These are phyloP conservation scores for Schizochytrium sp. DNA, from an alignment of 108 stramenopile species.

Conservation along the genomic window DNA sequence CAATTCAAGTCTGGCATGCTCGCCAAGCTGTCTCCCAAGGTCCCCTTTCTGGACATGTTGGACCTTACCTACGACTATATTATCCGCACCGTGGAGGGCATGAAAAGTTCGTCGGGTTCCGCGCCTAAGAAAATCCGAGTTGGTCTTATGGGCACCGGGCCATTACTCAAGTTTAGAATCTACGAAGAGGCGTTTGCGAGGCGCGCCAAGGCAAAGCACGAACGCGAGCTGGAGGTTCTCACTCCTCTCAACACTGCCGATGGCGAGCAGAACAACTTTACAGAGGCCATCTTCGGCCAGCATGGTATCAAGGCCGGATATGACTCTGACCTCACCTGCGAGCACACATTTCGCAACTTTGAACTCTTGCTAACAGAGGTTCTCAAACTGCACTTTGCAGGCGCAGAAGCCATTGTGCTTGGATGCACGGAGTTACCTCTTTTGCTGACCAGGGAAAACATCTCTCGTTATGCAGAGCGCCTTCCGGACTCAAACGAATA, in stretches of 20 bases:
- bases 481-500: not conserved
- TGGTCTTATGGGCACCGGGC: constrained; percentile 1
- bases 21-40: not conserved
- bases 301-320: not conserved
- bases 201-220: not conserved
- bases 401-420: not conserved
- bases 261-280: constrained; percentile 2
- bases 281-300: not conserved
- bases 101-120: too few relatives aligned
- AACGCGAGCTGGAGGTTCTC: not conserved
- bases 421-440: not conserved
- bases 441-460: not conserved
- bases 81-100: not conserved
- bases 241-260: not conserved
- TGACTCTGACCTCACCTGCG: not conserved
- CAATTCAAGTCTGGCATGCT: constrained; percentile 1
- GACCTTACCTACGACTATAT: not conserved
- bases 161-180: not conserved
- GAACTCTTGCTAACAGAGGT: not conserved
- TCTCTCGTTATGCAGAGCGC: not conserved
- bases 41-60: constrained; percentile 7
- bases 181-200: not conserved
- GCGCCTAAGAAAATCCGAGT: not conserved
- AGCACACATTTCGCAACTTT: constrained; percentile 13
- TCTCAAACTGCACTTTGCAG: not conserved